These are phyloP conservation scores for Staphylotrichum longicolle DNA, from an alignment of 495 filamentous ascomycete species.

Conservation along the genomic window DNA sequence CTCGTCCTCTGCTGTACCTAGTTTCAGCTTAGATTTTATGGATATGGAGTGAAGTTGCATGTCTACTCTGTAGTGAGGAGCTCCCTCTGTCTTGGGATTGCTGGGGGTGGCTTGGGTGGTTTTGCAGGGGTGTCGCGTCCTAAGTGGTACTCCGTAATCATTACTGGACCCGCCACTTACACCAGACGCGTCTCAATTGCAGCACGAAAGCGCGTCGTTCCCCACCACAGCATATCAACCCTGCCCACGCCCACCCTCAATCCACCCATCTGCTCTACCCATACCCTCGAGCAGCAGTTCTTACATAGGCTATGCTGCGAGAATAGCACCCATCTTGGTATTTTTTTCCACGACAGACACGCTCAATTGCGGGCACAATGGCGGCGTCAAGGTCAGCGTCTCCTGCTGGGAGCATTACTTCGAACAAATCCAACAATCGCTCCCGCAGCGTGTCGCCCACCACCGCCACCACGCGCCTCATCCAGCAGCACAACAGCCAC, in stretches of 20 bases:
- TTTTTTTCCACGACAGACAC: conserved; percentile 16
- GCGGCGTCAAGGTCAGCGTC: conserved; percentile 43
- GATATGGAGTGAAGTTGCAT: not conserved
- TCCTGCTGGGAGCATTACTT: conserved; percentile 21
- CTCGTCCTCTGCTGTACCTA: conserved; percentile 1
- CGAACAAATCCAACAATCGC: no score
- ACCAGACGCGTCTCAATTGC: conserved; percentile 15
- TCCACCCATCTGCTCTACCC: conserved; percentile 5
- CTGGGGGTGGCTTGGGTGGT: not conserved
- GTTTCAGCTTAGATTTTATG: not conserved
- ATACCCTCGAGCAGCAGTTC: conserved; percentile 6
- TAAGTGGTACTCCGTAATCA: no score
- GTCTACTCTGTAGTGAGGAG: not conserved
- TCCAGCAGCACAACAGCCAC: conserved; percentile 1
- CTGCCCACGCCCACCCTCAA: conserved; percentile 8
- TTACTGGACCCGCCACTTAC: conserved; percentile 3
- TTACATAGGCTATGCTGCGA: not conserved
- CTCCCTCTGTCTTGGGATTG: not conserved
- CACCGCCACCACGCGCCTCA: conserved; percentile 16
- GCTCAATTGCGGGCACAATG: conserved; percentile 38
- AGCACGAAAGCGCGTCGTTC: conserved; percentile 20
- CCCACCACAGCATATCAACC: conserved; percentile 23
- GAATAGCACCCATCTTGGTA: conserved; percentile 6
- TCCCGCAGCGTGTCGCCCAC: conserved; percentile 26
- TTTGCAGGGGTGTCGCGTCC: conserved; percentile 19